Percentiles rank a stretch among this genome's conserved stretches.
These are phyloP conservation scores for Stachybotrys chlorohalonatus DNA, from an alignment of 2,329 filamentous ascomycete species.

Conservation along the genomic window DNA sequence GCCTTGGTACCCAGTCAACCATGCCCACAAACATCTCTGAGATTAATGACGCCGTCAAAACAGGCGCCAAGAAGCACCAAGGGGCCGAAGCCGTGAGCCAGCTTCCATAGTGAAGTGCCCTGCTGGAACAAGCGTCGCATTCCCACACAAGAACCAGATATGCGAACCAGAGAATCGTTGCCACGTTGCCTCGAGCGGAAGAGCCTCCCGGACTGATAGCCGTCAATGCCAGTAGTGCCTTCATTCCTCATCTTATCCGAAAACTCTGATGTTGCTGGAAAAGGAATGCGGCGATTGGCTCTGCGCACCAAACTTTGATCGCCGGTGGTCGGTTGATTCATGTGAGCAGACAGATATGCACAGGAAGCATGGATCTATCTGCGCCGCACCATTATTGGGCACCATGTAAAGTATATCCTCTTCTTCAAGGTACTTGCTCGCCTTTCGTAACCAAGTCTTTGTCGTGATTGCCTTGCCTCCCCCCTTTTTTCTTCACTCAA, in stretches of 20 bases:
- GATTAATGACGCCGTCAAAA: not conserved
- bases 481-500: too few relatives aligned
- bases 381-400: not conserved
- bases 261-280: too few relatives aligned
- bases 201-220: slow-evolving; percentile 1
- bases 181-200: slow-evolving; percentile 15
- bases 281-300: too few relatives aligned
- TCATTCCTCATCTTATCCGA: too few relatives aligned
- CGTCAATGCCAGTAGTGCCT: too few relatives aligned
- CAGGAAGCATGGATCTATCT: slow-evolving; percentile 15
- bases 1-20: not conserved
- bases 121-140: not conserved
- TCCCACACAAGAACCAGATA: not conserved
- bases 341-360: slow-evolving; percentile 24
- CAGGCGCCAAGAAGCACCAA: not conserved
- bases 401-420: not conserved
- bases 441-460: too few relatives aligned
- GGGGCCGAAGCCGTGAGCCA: not conserved
- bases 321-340: slow-evolving; percentile 13
- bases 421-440: too few relatives aligned
- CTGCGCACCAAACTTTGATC: not conserved
- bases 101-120: not conserved
- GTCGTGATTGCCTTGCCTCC: too few relatives aligned
- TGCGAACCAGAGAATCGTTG: slow-evolving; percentile 12
- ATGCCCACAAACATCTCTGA: not conserved